Percentiles rank a stretch among this genome's conserved stretches.
phyloP scores from a whole-genome alignment of 2,329 filamentous ascomycete genomes.

The Magnaporthiopsis rhizophila region DNA sequence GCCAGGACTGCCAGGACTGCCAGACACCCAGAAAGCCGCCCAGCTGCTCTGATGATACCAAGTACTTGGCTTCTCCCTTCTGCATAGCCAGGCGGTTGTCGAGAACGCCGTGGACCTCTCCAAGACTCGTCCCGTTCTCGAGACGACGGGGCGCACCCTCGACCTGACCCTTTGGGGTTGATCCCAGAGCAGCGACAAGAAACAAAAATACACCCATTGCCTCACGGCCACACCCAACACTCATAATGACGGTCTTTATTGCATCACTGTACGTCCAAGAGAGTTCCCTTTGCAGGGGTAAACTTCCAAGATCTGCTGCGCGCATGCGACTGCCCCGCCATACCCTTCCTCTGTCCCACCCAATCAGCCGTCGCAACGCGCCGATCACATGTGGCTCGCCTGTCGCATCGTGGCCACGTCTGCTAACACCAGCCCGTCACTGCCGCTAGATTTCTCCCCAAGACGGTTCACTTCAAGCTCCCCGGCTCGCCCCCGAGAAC shows the following conservation, averaged over 20 bases:
- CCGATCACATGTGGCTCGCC: neutral
- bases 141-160: neutral
- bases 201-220: neutral
- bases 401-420: neutral
- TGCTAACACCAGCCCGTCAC: slow-evolving; percentile 6
- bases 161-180: neutral
- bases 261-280: slow-evolving; percentile 29
- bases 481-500: slow-evolving; percentile 39
- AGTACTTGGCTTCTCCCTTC: neutral
- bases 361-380: neutral
- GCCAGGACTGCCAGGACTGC: too few species aligned
- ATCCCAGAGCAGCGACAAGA: neutral
- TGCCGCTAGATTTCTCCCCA: slow-evolving; percentile 68
- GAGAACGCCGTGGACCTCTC: neutral
- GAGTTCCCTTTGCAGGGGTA: neutral
- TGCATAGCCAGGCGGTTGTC: neutral
- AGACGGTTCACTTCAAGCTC: slow-evolving; percentile 81
- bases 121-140: neutral
- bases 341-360: neutral
- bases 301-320: neutral
- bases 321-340: neutral
- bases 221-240: slow-evolving; percentile 8
- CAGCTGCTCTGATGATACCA: neutral
- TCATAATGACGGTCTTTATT: slow-evolving; percentile 43
- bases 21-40: neutral